phyloP scores from a whole-genome alignment of 228 moss, liverwort and hornwort genomes.

The Sphagnum fallax region DNA sequence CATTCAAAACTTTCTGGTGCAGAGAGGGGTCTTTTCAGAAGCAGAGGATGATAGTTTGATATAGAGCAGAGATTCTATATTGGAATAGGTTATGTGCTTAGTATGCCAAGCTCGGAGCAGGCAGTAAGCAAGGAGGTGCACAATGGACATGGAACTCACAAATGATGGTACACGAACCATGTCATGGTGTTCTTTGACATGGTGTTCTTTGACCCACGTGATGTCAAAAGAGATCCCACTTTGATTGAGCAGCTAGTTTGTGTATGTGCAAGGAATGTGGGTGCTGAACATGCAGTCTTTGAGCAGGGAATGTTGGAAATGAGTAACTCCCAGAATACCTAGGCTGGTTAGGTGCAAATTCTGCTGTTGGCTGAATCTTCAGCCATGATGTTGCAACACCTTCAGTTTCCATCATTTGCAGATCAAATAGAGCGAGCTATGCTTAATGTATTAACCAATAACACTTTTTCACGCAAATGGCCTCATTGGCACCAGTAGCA shows the following conservation, averaged over 20 bases:
- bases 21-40: neutral
- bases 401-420: constrained; percentile 95
- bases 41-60: neutral
- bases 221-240: too few species aligned
- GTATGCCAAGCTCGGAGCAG: too few species aligned
- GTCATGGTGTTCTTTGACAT: neutral
- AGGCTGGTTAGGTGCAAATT: constrained; percentile 11
- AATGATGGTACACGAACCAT: neutral
- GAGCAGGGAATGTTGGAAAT: constrained; percentile 99
- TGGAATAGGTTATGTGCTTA: too few species aligned
- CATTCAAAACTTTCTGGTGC: neutral
- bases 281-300: constrained; percentile 93
- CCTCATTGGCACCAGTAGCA: constrained; percentile 80
- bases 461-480: constrained; percentile 82
- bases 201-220: neutral
- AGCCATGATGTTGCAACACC: constrained; percentile 98
- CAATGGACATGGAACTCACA: too few species aligned
- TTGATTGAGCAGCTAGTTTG: neutral
- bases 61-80: neutral
- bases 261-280: constrained; percentile 72
- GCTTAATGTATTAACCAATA: constrained; percentile 79
- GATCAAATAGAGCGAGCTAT: constrained; percentile 92
- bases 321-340: constrained; percentile 61
- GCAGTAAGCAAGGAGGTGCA: too few species aligned
- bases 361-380: constrained; percentile 81